These are phyloP conservation scores for Aureobasidium sp. DNA, from an alignment of 2,329 filamentous ascomycete genomes.

Conservation along the genomic window DNA sequence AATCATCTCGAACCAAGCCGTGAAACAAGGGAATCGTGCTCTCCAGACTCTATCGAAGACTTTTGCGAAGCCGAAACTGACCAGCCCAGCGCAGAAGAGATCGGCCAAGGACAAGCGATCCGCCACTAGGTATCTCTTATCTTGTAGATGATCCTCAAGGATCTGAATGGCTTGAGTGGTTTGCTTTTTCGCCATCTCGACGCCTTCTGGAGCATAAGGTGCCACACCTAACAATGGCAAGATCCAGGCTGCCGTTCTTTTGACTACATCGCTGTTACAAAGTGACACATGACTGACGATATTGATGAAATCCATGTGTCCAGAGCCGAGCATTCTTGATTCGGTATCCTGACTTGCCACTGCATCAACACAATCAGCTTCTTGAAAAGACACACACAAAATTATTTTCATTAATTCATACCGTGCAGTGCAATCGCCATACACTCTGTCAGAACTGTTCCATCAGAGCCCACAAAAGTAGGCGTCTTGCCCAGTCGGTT, in stretches of 20 bases:
- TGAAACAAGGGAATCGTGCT: conserved; percentile 43
- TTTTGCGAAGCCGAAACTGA: conserved; percentile 81
- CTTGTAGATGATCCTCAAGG: conserved; percentile 54
- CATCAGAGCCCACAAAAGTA: conserved; percentile 84
- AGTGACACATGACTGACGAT: conserved; percentile 98
- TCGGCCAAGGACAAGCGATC: conserved; percentile 58
- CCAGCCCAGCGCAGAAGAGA: conserved; percentile 69
- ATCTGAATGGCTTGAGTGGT: background rate
- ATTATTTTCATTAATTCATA: conserved; percentile 36
- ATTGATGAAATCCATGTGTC: conserved; percentile 98
- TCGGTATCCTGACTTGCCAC: background rate
- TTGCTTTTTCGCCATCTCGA: conserved; percentile 53
- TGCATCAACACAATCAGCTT: background rate
- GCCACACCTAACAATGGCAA: background rate
- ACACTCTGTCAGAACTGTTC: conserved; percentile 77
- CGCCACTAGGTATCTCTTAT: background rate
- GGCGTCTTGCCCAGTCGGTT: conserved; percentile 87
- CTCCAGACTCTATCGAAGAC: conserved; percentile 92
- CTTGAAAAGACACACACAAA: no score
- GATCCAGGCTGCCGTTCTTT: conserved; percentile 48
- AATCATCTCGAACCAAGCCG: background rate
- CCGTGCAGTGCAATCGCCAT: conserved; percentile 96
- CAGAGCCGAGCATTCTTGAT: conserved; percentile 91
- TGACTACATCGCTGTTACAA: conserved; percentile 59
- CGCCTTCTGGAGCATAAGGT: background rate